phyloP scores from a whole-genome alignment of 2,329 filamentous ascomycete species.

The Calonectria leucothoes region DNA sequence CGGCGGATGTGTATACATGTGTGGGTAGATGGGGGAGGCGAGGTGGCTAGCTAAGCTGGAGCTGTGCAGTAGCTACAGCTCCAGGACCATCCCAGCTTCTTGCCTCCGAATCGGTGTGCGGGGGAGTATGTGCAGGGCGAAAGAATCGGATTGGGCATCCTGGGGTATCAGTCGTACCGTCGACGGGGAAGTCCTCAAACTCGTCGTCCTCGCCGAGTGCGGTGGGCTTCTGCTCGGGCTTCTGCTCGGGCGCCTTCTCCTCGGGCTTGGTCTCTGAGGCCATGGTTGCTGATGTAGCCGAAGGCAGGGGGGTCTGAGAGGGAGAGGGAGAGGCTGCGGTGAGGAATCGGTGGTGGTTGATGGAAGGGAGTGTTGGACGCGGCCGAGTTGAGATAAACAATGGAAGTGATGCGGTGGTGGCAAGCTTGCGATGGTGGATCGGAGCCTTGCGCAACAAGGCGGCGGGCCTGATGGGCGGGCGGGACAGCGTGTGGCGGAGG shows the following conservation, averaged over 20 bases:
- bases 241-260: constrained; percentile 40
- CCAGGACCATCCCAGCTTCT: neutral
- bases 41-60: neutral
- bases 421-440: constrained; percentile 8
- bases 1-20: neutral
- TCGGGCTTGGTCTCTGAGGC: constrained; percentile 42
- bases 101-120: too few species aligned
- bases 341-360: neutral
- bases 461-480: constrained; percentile 6
- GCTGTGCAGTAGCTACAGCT: neutral
- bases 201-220: constrained; percentile 97
- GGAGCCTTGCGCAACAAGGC: constrained; percentile 33
- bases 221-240: constrained; percentile 53
- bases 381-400: neutral
- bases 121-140: neutral
- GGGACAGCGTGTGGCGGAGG: constrained; percentile 7
- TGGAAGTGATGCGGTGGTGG: neutral
- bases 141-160: fast-evolving
- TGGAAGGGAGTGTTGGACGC: neutral
- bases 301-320: neutral
- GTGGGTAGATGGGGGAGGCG: neutral
- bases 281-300: constrained; percentile 24
- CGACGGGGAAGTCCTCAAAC: constrained; percentile 98
- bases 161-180: constrained; percentile 72
- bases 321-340: neutral